A percentile compares a stretch with the other conserved stretches of the same genome.
These are phyloP conservation scores for Prunus mongolica DNA, from an alignment of 306 rosid genomes.

Conservation along the genomic window DNA sequence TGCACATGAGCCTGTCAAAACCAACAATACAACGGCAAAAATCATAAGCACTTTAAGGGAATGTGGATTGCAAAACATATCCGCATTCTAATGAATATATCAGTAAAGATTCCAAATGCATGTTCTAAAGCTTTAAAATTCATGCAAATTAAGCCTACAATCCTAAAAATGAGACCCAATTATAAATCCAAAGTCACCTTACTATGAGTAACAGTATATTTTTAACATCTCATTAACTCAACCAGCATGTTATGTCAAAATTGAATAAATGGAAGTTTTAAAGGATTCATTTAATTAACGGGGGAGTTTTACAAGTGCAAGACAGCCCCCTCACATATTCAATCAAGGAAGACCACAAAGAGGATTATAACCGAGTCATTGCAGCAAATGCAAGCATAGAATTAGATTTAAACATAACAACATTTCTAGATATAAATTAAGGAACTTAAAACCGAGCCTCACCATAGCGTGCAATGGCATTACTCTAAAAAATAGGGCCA, in stretches of 20 bases:
- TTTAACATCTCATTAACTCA: neutral
- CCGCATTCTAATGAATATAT: neutral
- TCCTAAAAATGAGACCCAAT: neutral
- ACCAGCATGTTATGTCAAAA: neutral
- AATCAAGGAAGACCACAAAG: conserved; percentile 49
- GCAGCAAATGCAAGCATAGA: conserved; percentile 19
- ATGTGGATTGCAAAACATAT: neutral
- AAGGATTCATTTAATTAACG: neutral
- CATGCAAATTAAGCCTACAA: neutral
- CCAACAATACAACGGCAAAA: neutral
- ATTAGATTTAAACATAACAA: neutral
- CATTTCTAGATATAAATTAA: neutral
- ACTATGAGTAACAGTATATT: neutral
- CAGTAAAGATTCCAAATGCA: neutral
- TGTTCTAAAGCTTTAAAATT: neutral
- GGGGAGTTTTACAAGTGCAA: neutral
- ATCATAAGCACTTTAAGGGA: neutral
- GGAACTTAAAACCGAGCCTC: neutral
- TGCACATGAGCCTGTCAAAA: conserved; percentile 57
- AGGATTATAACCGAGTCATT: conserved; percentile 53
- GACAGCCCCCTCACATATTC: conserved; percentile 16
- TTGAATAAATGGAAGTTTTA: no score
- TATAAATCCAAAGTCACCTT: neutral
- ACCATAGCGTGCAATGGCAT: conserved; percentile 82
- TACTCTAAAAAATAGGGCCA: conserved; percentile 69